Evolutionary conservation across 352 stramenopile genomes (phyloP), one percentile per base, ranked within the genome.

Genomic region (Pythium plurisporium): DNA sequence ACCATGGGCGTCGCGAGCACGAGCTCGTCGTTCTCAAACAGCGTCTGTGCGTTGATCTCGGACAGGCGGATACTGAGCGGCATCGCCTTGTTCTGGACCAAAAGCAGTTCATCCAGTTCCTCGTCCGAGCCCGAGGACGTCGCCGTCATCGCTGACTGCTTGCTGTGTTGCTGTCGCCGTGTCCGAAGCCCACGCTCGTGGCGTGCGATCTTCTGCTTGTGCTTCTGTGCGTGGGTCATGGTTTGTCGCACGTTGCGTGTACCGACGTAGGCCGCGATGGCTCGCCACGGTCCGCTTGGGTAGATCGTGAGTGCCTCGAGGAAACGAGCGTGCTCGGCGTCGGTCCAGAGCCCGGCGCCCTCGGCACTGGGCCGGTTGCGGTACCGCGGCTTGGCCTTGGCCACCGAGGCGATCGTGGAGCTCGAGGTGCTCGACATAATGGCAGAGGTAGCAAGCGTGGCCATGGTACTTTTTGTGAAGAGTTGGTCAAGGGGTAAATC

Each of bases 211-310:
- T 77, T 77, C 50, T 77, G 65, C 12, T 67, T 64, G 64, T 77
- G 73, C 59, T 77, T 77, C 38, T 77, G 69, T 27, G 69, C 69
- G 52, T 77, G 69, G 23, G 69, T 77, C 66, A 73, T 73, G 38
- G 64, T 69, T 41, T 73, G 66, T 1, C 66, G 52, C 27, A 65
- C 33, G 40, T 68, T 73, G 33, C 65, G 65, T 22, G 66, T 62
- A 29, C 66, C 66, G 0, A 75, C 60, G 46, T 48, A 59, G 9
- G 62, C 50, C 14, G 67, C 60, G 12, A 75, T 51, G 1, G 33
- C 38, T n/a, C 64, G 51, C 67, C 67, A 75, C 23, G 67, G 64
- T 1, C 67, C 67, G 19, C 43, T 61, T 7, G 67, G 67, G 23
- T 68, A 75, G 7, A 75, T 12, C 42, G 54, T 50, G 19, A 72